phyloP scores from a whole-genome alignment of 2,329 filamentous ascomycete genomes.

The Lachnellula willkommii region DNA sequence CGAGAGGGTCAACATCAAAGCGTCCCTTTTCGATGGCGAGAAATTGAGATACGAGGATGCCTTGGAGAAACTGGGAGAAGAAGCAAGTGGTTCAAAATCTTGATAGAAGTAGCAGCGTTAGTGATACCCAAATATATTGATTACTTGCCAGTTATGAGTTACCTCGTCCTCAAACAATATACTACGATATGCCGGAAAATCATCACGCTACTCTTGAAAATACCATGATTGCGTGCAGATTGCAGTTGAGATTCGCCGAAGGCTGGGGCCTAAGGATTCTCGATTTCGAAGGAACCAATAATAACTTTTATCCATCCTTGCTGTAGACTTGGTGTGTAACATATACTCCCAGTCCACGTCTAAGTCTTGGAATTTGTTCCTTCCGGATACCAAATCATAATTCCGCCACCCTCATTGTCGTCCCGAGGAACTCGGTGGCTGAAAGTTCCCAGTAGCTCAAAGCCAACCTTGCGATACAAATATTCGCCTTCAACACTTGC shows the following conservation, averaged over 20 bases:
- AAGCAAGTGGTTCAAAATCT: constrained; percentile 27
- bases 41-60: constrained; percentile 45
- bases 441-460: constrained; percentile 20
- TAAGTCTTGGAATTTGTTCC: not conserved
- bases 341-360: not conserved
- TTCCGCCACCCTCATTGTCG: constrained; percentile 13
- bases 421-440: constrained; percentile 4
- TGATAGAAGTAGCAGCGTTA: not conserved
- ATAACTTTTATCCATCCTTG: not conserved
- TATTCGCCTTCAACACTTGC: constrained; percentile 20
- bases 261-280: not conserved
- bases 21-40: constrained; percentile 35
- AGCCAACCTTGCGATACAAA: constrained; percentile 26
- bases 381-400: constrained; percentile 23
- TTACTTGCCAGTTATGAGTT: not conserved
- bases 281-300: too few species aligned
- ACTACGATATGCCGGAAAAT: too few species aligned
- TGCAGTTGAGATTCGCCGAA: not conserved
- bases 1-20: constrained; percentile 39
- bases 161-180: too few species aligned
- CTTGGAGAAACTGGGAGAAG: constrained; percentile 35
- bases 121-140: not conserved
- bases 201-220: too few species aligned
- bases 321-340: not conserved
- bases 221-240: too few species aligned